A percentile compares a stretch with the other conserved stretches of the same genome.
These are phyloP conservation scores for Kregervanrija fluxuum DNA, from an alignment of 805 yeast species.

Conservation along the genomic window DNA sequence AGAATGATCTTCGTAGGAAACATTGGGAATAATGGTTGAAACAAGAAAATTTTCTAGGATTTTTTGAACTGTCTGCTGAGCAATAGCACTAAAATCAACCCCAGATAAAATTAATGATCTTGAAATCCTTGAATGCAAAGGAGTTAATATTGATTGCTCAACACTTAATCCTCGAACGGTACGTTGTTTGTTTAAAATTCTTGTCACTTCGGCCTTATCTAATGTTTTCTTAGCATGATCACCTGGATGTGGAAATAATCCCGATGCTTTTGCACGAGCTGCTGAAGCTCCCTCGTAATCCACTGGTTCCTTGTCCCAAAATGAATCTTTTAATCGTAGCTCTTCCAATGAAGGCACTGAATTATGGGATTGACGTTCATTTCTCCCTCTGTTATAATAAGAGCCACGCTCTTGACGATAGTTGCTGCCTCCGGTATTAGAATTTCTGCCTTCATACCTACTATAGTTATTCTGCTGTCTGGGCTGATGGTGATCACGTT, in stretches of 20 bases:
- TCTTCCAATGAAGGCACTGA: slow-evolving; percentile 35
- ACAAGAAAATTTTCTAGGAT: slow-evolving; percentile 39
- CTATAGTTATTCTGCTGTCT: no score
- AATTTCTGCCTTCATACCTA: no score
- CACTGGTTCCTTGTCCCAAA: slow-evolving; percentile 64
- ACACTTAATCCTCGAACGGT: slow-evolving; percentile 12
- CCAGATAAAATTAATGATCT: slow-evolving; percentile 19
- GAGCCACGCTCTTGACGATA: no score
- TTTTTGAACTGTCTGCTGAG: slow-evolving; percentile 33
- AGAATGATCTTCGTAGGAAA: slow-evolving; percentile 22
- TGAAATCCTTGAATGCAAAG: slow-evolving; percentile 21
- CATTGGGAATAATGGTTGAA: slow-evolving; percentile 36
- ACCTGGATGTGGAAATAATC: slow-evolving; percentile 65
- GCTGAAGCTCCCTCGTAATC: slow-evolving; percentile 73
- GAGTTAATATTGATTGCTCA: slow-evolving; percentile 8
- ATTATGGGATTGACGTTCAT: background rate
- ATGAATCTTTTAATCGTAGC: slow-evolving; percentile 41
- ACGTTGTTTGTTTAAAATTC: slow-evolving; percentile 12
- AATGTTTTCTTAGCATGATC: slow-evolving; percentile 32
- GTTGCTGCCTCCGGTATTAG: no score
- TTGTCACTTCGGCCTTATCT: slow-evolving; percentile 27
- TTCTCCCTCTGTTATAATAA: background rate
- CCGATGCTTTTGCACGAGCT: slow-evolving; percentile 70
- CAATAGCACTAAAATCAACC: slow-evolving; percentile 10
- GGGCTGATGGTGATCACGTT: background rate